Evolutionary conservation across 129 eudicot species (phyloP).

Genomic region (Saposhnikovia divaricata): DNA sequence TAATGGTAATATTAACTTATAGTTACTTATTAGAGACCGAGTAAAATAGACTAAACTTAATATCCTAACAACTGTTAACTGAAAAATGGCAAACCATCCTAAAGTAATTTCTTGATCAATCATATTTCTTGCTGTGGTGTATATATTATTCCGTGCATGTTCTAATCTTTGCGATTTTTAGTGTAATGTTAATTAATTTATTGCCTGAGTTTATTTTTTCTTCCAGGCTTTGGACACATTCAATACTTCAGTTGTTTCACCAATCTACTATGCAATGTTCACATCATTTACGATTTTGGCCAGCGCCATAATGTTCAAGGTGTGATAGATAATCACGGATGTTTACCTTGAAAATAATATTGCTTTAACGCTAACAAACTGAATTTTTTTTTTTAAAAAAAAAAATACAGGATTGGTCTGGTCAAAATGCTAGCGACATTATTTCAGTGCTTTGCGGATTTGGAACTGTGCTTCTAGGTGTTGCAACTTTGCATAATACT

Average conservation of each 20-base stretch:
- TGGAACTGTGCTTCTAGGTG: constrained; percentile 80
- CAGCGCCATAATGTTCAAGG: constrained; percentile 82
- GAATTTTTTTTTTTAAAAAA: background rate
- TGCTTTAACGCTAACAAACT: background rate
- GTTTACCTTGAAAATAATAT: background rate
- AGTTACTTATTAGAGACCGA: background rate
- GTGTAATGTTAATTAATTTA: background rate
- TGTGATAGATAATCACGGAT: constrained; percentile 12
- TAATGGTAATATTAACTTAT: background rate
- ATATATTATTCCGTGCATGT: background rate
- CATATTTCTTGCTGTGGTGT: background rate
- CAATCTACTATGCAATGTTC: constrained; percentile 76
- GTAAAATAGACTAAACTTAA: background rate
- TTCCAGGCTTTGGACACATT: constrained; percentile 72
- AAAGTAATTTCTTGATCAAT: background rate
- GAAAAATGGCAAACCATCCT: background rate
- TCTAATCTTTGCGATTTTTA: background rate
- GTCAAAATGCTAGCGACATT: constrained; percentile 76
- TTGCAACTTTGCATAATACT: constrained; percentile 77
- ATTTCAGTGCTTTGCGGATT: constrained; percentile 89
- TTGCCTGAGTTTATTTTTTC: constrained; percentile 6
- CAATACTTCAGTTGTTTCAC: constrained; percentile 67
- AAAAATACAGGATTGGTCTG: constrained; percentile 77
- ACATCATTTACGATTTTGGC: constrained; percentile 73
- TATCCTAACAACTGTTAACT: background rate